Percentiles rank a stretch among this genome's conserved stretches.
These are phyloP conservation scores for Trichocladium uniseriatum DNA, from an alignment of 495 filamentous ascomycete species.

Conservation along the genomic window DNA sequence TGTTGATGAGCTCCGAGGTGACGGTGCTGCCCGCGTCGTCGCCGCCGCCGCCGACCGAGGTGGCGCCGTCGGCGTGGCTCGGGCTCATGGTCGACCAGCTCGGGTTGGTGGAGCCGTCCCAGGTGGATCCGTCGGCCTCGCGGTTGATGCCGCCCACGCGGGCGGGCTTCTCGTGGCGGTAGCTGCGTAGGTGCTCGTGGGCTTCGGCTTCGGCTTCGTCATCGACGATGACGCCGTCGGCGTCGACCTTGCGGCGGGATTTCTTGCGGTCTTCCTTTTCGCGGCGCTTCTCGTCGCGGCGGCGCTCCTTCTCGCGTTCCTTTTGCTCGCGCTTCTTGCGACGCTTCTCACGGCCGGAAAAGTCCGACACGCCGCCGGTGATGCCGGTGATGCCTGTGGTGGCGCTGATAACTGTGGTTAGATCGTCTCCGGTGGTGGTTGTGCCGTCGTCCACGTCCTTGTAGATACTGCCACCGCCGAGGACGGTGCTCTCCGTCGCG, in stretches of 20 bases:
- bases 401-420: conserved; percentile 29
- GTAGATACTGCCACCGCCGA: conserved; percentile 71
- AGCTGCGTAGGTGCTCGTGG: conserved; percentile 49
- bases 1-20: conserved; percentile 43
- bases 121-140: conserved; percentile 60
- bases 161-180: conserved; percentile 76
- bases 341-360: conserved; percentile 37
- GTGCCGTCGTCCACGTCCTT: conserved; percentile 52
- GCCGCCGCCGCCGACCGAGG: neutral
- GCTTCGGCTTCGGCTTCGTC: conserved; percentile 62
- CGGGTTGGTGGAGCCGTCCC: conserved; percentile 53
- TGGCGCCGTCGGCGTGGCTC: conserved; percentile 11
- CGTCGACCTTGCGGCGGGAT: conserved; percentile 32
- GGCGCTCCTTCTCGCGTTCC: conserved; percentile 39
- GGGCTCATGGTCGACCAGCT: conserved; percentile 31
- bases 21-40: conserved; percentile 47
- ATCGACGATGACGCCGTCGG: conserved; percentile 40
- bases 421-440: conserved; percentile 35
- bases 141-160: conserved; percentile 80
- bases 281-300: conserved; percentile 32
- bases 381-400: conserved; percentile 35
- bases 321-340: conserved; percentile 43
- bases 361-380: conserved; percentile 38
- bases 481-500: conserved; percentile 68
- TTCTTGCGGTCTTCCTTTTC: conserved; percentile 37